Conservation (phyloP, 495 filamentous ascomycete genomes). For the Evansstolkia leycettana region DNA sequence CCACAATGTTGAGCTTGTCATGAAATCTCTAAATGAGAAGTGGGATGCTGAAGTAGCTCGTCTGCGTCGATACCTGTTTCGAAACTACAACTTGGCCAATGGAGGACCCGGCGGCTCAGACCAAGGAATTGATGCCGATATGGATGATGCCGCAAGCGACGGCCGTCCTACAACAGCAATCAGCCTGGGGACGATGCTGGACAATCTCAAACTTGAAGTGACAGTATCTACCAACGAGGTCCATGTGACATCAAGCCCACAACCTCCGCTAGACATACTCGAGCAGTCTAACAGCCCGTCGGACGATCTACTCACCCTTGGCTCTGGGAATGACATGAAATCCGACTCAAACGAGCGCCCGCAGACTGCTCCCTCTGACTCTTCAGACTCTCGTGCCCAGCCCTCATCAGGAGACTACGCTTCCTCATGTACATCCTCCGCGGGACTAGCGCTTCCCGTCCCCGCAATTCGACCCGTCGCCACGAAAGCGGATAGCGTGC, state of each 20-base stretch:
- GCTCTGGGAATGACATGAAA: neutral
- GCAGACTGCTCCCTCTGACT: constrained; percentile 12
- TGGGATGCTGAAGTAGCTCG: constrained; percentile 51
- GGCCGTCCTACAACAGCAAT: constrained; percentile 26
- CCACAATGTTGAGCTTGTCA: constrained; percentile 40
- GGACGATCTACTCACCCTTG: neutral
- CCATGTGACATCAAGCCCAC: constrained; percentile 9
- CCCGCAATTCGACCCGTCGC: constrained; percentile 19
- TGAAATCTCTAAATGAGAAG: constrained; percentile 43
- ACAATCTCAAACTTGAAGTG: constrained; percentile 27
- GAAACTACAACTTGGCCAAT: constrained; percentile 45
- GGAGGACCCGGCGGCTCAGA: constrained; percentile 1
- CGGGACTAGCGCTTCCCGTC: constrained; percentile 24
- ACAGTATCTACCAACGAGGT: constrained; percentile 24
- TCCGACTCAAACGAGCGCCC: constrained; percentile 12
- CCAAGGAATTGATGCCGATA: constrained; percentile 1
- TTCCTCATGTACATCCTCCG: constrained; percentile 8
- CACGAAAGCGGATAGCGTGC: constrained; percentile 25
- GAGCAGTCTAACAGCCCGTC: neutral
- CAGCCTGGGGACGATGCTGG: constrained; percentile 28
- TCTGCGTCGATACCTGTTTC: constrained; percentile 43
- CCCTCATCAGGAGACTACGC: constrained; percentile 16
- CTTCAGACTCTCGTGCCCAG: constrained; percentile 8
- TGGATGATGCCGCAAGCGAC: constrained; percentile 23
- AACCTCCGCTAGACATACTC: neutral